Evolutionary conservation across 2,329 filamentous ascomycete genomes (phyloP), one percentile per base, ranked within the genome.

Genomic region (Aspergillus tanneri): DNA sequence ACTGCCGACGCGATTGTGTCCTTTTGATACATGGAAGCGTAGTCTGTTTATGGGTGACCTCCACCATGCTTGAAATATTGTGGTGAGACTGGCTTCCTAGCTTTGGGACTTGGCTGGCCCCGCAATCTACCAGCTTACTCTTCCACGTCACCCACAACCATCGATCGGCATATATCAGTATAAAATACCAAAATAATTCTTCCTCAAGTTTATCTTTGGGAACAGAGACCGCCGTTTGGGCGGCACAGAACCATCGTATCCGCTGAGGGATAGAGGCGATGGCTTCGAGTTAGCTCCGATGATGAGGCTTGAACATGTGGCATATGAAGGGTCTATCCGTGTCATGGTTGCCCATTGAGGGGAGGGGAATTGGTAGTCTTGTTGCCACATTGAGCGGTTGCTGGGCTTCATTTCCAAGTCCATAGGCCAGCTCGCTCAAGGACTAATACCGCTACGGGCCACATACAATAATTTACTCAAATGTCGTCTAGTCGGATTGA

Each of bases 291-390:
- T 19, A 4, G 14, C 30, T 11, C 14, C 30, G 30, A 4, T 7
- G 41, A 47, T 34, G 24, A 25, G 23, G 25, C 16, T 12, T 30
- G 38, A 27, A 41, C 45, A 50, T 47, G 44, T 47, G 48, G 41
- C 35, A 43, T 18, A 28, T 22, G 32, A 49, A 35, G 30, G 24
- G 27, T 24, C 25, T 46, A 49, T 28, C 24, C 42, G 38, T 46
- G 32, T 46, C 25, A 34, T 49, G 30, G 38, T 28, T 18, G 14
- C 22, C 22, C 2, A 10, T 34, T 3, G 30, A 34, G 6, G 1
- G n/a, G n/a, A n/a, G n/a, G n/a, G n/a, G 30, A 37, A 4, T 18
- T 25, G 22, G 19, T 30, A 11, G 32, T 35, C 10, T 5, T 36
- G 28, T 37, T 36, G 21, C n/a, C 23, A 38, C 25, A 28, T 14